Base-by-base conservation (phyloP, 1,139 yeast species). In the Geotrichum siamense region DNA sequence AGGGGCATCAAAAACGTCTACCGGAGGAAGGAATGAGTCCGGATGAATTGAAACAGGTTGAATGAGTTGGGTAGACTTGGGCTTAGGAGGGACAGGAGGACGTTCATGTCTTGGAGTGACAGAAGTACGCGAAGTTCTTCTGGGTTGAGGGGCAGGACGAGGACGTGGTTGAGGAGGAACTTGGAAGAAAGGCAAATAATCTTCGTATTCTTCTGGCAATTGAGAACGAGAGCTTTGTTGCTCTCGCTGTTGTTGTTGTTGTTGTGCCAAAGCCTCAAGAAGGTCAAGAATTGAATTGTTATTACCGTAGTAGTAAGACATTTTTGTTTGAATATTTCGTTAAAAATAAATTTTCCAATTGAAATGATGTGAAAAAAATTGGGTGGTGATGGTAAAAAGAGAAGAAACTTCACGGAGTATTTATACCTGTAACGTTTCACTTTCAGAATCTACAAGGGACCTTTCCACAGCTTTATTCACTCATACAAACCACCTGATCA, bases 1-100 rank as follows among this genome's bases (percentile, higher is more conserved):
- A 3, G 67, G 65, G 32, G 67, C 62, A 46, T 75, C 78, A 51
- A 74, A 75, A 15, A 76, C 69, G 51, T 76, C 78, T 6, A 75
- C 62, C 42, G 74, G 71, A n/a, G 81, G 80, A 27, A 41, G 30
- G 32, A 44, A 44, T 12, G 41, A 37, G 25, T 44, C 35, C 4
- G 45, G 38, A 8, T 21, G 23, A 5, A 28, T 13, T 6, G 42
- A 5, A 13, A 34, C 15, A 3, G 29, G 27, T 17, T 25, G 29
- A 28, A 44, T 17, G 20, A 35, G 17, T 10, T 29, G 33, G 21
- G 26, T 17, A 12, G 21, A 16, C 33, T 32, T 35, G 22, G 27
- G 32, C 20, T 16, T 39, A 22, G 27, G 2, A 9, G 29, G 38
- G 15, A 23, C 13, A 10, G 20, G 30, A 13, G 30, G 30, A 2